Percentiles rank a stretch among this genome's conserved stretches.
These are phyloP conservation scores for Penicillium odoratum DNA, from an alignment of 495 filamentous ascomycete species.

Conservation along the genomic window DNA sequence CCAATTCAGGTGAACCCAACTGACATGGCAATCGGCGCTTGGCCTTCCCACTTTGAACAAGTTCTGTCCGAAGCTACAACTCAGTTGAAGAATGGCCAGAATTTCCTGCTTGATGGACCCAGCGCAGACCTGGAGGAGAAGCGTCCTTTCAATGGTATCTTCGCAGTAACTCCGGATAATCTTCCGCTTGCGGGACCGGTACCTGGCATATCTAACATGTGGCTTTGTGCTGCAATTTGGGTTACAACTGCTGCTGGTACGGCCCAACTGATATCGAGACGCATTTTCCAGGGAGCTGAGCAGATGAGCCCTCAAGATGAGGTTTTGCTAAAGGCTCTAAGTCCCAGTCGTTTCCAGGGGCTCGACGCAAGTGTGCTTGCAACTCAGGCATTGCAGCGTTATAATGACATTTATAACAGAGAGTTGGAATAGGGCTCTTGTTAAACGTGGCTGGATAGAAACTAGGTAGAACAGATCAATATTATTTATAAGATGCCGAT, in stretches of 20 bases:
- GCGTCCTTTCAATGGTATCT: constrained; percentile 35
- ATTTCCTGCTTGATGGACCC: constrained; percentile 14
- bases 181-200: constrained; percentile 33
- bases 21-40: constrained; percentile 27
- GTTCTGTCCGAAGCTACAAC: constrained; percentile 27
- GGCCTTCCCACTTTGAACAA: constrained; percentile 27
- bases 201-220: constrained; percentile 23
- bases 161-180: constrained; percentile 40
- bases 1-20: constrained; percentile 24
- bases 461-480: no score
- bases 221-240: constrained; percentile 37
- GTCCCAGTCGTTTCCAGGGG: constrained; percentile 31
- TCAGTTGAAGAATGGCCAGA: constrained; percentile 12
- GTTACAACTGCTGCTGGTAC: constrained; percentile 38
- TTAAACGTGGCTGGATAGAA: not conserved
- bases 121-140: constrained; percentile 10
- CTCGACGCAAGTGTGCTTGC: constrained; percentile 22
- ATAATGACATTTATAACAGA: constrained; percentile 37
- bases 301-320: constrained; percentile 14
- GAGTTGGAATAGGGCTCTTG: not conserved
- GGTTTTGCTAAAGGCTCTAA: constrained; percentile 20
- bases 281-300: constrained; percentile 18
- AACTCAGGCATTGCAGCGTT: constrained; percentile 27
- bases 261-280: constrained; percentile 29
- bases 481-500: no score